These are phyloP conservation scores for Sophora flavescens DNA, from an alignment of 306 rosid species.

Conservation along the genomic window DNA sequence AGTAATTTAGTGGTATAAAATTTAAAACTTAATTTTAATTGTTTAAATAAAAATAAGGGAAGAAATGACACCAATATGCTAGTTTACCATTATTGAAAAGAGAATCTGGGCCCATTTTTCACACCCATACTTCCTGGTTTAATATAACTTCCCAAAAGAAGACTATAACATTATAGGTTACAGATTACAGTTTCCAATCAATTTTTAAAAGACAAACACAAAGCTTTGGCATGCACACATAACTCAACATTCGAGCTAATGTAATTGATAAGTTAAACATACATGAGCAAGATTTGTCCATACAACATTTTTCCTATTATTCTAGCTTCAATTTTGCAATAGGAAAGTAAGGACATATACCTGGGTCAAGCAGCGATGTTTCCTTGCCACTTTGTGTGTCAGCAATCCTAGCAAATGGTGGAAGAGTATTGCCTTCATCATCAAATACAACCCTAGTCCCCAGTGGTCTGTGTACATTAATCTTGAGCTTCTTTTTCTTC, in stretches of 20 bases:
- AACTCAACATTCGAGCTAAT: background rate
- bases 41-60: constrained; percentile 19
- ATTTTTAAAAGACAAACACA: background rate
- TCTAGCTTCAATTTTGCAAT: constrained; percentile 37
- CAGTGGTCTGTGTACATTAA: constrained; percentile 76
- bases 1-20: background rate
- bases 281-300: constrained; percentile 1
- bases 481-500: constrained; percentile 91
- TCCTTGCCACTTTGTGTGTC: constrained; percentile 55
- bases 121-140: constrained; percentile 3
- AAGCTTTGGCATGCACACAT: background rate
- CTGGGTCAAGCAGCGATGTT: constrained; percentile 64
- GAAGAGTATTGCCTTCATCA: constrained; percentile 80
- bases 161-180: background rate
- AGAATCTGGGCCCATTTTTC: background rate
- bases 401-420: constrained; percentile 83
- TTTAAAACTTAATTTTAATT: background rate
- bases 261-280: constrained; percentile 16
- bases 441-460: constrained; percentile 89
- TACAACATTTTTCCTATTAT: background rate
- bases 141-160: background rate
- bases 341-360: constrained; percentile 53
- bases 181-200: background rate
- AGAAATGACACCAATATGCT: constrained; percentile 1
- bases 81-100: background rate